Evolutionary conservation across 495 filamentous ascomycete genomes (phyloP).

Genomic region (Cudoniella acicularis): DNA sequence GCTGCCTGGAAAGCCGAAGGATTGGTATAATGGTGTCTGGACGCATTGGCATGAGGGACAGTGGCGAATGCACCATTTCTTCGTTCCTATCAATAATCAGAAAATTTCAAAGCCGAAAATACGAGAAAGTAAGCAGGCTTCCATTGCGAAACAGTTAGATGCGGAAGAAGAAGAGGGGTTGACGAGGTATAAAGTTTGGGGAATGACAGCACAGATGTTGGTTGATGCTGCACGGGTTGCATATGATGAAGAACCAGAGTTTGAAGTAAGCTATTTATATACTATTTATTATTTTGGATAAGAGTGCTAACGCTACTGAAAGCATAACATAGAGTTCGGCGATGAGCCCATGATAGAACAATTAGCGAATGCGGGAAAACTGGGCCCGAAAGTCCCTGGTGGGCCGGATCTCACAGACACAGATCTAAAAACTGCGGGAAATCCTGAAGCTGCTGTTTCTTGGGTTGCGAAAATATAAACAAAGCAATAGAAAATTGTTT

Average conservation of each 20-base stretch:
- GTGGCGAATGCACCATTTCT: slow-evolving; percentile 87
- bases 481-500: too few species aligned
- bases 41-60: slow-evolving; percentile 53
- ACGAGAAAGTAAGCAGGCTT: slow-evolving; percentile 16
- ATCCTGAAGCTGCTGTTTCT: neutral
- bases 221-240: slow-evolving; percentile 83
- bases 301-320: neutral
- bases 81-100: slow-evolving; percentile 65
- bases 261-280: slow-evolving; percentile 45
- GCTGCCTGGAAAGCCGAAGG: slow-evolving; percentile 45
- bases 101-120: slow-evolving; percentile 53
- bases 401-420: slow-evolving; percentile 22
- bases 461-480: slow-evolving; percentile 20
- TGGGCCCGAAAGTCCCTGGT: slow-evolving; percentile 50
- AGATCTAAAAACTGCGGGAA: slow-evolving; percentile 19
- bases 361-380: slow-evolving; percentile 55
- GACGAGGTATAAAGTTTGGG: slow-evolving; percentile 74
- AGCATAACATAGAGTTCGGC: slow-evolving; percentile 72
- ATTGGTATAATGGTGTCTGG: slow-evolving; percentile 72
- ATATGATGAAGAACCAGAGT: slow-evolving; percentile 76
- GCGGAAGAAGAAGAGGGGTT: slow-evolving; percentile 41
- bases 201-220: slow-evolving; percentile 86
- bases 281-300: neutral
- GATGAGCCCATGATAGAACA: slow-evolving; percentile 72
- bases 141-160: slow-evolving; percentile 35